Conservation (phyloP, 2,329 filamentous ascomycete genomes). For the Trichophaea hybrida region DNA sequence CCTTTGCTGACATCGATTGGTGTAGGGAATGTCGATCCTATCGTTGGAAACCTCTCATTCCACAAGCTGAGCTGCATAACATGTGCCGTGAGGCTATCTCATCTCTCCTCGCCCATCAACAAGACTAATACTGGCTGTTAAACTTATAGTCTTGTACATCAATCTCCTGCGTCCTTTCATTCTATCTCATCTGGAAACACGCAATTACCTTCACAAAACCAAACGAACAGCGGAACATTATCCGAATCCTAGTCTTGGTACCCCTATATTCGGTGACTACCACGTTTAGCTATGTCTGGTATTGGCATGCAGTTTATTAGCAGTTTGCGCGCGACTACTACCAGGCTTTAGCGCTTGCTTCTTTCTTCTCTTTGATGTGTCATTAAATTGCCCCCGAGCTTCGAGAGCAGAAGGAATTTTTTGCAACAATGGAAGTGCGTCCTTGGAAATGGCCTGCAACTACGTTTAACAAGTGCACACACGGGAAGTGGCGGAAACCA, state of each 20-base stretch:
- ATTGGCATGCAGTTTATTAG: constrained; percentile 66
- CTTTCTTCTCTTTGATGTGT: constrained; percentile 72
- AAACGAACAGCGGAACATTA: constrained; percentile 52
- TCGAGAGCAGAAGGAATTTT: constrained; percentile 69
- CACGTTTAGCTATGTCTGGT: constrained; percentile 58
- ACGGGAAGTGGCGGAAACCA: constrained; percentile 52
- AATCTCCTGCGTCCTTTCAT: constrained; percentile 40
- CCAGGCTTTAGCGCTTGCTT: constrained; percentile 58
- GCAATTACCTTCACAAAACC: constrained; percentile 48
- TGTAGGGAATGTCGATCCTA: constrained; percentile 17
- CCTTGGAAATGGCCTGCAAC: constrained; percentile 66
- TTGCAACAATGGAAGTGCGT: constrained; percentile 51
- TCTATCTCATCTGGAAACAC: constrained; percentile 46
- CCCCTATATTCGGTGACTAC: constrained; percentile 64
- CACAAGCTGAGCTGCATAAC: constrained; percentile 30
- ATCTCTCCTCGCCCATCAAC: too few species aligned
- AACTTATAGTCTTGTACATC: constrained; percentile 31
- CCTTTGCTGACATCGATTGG: background rate
- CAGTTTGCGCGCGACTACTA: constrained; percentile 69
- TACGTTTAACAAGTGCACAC: too few species aligned
- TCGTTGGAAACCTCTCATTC: constrained; percentile 15
- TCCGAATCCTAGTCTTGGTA: constrained; percentile 78
- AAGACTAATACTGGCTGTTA: background rate
- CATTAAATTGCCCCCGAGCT: constrained; percentile 64
- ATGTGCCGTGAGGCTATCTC: too few species aligned